Base-by-base conservation (phyloP, 1,139 yeast genomes). In the Casaregolazyma lundiana region DNA sequence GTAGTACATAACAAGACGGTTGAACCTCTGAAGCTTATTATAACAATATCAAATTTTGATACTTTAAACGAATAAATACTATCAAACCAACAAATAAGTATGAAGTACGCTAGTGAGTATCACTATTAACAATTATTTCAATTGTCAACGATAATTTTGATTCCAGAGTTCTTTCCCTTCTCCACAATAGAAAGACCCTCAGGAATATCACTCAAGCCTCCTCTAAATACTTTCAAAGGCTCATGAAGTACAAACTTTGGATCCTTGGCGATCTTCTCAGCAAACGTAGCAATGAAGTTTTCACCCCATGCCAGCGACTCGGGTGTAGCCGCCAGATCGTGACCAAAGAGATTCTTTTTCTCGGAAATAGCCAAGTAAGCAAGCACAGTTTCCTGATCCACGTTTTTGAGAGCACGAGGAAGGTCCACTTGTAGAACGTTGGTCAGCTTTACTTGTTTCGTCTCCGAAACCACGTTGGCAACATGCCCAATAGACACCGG, bases 391-490 rank as follows among this genome's bases (percentile, higher is more conserved):
- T n/a, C 49, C 24, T 22, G 52, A 32, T 47, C 49, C 32, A 57
- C 61, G 26, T 52, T 48, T 17, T 55, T 52, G 21, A 67, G 71
- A 1, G 60, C 41, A 4, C 15, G 15, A 9, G 42, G 50, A 19
- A 53, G 58, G 2, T 48, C 52, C 24, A 67, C 48, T 38, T 60
- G 58, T 35, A 73, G 57, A 37, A 75, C 57, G 37, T 61, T 63
- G 49, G 71, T 74, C 30, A 72, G 37, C 13, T 44, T 54, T 16
- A 73, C 68, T 4, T 63, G 63, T 17, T 63, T 63, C 3, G 63
- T 58, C 4, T 61, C 63, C 8, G 73, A 65, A 8, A 81, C 67
- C 19, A 76, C 68, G 45, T 70, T 70, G 60, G 78, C 73, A 9
- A 65, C 54, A n/a, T 58, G 53, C 50, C 73, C 74, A 54, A 67